phyloP scores from a whole-genome alignment of 2,329 filamentous ascomycete species.

The Diaporthe nobilis region DNA sequence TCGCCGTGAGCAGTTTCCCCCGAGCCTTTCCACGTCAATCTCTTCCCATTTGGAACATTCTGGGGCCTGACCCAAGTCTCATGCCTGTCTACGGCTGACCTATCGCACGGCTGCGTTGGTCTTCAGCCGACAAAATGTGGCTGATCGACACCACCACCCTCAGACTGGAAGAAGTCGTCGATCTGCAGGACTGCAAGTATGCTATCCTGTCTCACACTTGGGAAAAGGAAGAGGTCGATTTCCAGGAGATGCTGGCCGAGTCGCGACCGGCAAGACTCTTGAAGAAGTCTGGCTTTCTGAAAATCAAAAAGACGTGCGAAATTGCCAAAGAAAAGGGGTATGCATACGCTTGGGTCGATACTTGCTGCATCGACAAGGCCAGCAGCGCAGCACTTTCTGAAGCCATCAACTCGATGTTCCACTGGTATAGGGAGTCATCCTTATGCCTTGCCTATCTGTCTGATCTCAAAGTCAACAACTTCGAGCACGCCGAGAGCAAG shows the following conservation, averaged over 20 bases:
- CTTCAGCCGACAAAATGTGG: slow-evolving; percentile 14
- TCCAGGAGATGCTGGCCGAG: slow-evolving; percentile 31
- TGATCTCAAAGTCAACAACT: slow-evolving; percentile 34
- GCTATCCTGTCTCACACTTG: slow-evolving; percentile 36
- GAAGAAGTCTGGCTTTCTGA: slow-evolving; percentile 16
- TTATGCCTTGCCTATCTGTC: slow-evolving; percentile 41
- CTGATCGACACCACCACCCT: slow-evolving; percentile 23
- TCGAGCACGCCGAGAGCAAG: slow-evolving; percentile 23
- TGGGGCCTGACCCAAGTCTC: neutral
- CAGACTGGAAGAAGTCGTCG: slow-evolving; percentile 24
- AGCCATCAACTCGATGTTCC: slow-evolving; percentile 43
- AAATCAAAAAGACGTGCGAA: slow-evolving; percentile 34
- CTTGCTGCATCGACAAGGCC: slow-evolving; percentile 40
- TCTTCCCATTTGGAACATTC: neutral
- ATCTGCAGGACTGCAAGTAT: slow-evolving; percentile 31
- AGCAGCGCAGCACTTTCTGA: slow-evolving; percentile 41
- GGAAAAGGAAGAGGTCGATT: slow-evolving; percentile 26
- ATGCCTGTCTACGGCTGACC: neutral
- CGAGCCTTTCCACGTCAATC: neutral
- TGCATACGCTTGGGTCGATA: slow-evolving; percentile 37
- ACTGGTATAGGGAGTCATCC: slow-evolving; percentile 40
- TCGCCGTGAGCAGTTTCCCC: neutral
- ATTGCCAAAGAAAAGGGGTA: slow-evolving; percentile 30
- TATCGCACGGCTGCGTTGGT: neutral
- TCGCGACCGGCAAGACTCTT: slow-evolving; percentile 7